Conservation (phyloP, 208 protist species). For the Leishmania aethiopica region DNA sequence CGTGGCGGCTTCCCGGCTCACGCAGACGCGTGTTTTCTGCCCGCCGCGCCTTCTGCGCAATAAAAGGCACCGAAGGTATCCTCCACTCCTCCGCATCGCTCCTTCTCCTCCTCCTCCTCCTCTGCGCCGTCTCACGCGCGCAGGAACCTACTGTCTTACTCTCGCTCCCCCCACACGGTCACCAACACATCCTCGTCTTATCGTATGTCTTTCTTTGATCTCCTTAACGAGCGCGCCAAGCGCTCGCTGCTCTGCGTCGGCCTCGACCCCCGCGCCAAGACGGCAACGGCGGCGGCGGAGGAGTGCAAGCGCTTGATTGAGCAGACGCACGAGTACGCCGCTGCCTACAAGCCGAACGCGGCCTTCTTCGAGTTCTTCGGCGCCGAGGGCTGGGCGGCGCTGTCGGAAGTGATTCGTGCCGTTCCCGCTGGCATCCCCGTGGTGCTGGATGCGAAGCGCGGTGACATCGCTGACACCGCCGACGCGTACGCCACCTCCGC, state of each 20-base stretch:
- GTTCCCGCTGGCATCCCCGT: conserved; percentile 82
- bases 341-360: conserved; percentile 90
- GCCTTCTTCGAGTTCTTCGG: conserved; percentile 91
- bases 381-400: conserved; percentile 66
- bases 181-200: neutral
- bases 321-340: conserved; percentile 79
- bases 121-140: neutral
- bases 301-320: conserved; percentile 85
- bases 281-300: conserved; percentile 51
- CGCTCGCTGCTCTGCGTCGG: conserved; percentile 84
- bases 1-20: too few relatives aligned
- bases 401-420: conserved; percentile 62
- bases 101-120: neutral
- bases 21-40: neutral
- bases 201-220: conserved; percentile 71
- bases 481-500: conserved; percentile 85
- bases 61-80: neutral
- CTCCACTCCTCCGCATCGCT: neutral
- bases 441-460: conserved; percentile 88
- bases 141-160: neutral
- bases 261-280: conserved; percentile 79
- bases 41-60: neutral
- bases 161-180: neutral
- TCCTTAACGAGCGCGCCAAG: conserved; percentile 83
- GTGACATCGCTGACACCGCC: conserved; percentile 87